Conservation (phyloP, 768 basidiomycete genomes). For the Psilocybe cyanescens region DNA sequence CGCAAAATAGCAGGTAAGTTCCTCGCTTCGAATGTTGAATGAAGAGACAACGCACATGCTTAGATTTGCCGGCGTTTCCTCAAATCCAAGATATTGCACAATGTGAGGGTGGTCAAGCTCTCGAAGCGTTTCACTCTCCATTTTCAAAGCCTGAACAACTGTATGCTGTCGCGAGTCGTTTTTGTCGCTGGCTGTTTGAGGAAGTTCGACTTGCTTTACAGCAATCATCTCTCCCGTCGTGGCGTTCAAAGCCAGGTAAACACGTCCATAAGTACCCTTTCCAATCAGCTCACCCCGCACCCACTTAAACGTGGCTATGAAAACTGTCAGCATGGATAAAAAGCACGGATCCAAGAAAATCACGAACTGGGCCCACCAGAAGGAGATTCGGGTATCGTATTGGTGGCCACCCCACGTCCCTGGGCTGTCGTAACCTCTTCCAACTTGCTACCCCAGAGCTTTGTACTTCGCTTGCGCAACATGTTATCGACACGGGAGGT, state of each 20-base stretch:
- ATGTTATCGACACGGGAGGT: slow-evolving; percentile 49
- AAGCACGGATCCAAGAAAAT: slow-evolving; percentile 6
- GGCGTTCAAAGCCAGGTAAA: slow-evolving; percentile 94
- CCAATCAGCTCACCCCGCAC: slow-evolving; percentile 97
- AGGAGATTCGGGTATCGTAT: slow-evolving; percentile 59
- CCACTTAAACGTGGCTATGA: slow-evolving; percentile 92
- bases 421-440: slow-evolving; percentile 91
- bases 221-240: slow-evolving; percentile 99
- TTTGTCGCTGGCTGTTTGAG: slow-evolving; percentile 89
- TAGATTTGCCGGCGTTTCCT: slow-evolving; percentile 84
- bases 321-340: slow-evolving; percentile 22
- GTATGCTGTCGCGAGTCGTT: slow-evolving; percentile 83
- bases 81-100: slow-evolving; percentile 95
- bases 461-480: slow-evolving; percentile 85
- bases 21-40: background rate
- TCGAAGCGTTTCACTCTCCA: slow-evolving; percentile 95
- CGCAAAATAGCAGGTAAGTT: background rate
- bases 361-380: slow-evolving; percentile 71
- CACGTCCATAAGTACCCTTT: slow-evolving; percentile 94
- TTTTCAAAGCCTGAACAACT: slow-evolving; percentile 89
- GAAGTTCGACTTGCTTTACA: slow-evolving; percentile 98
- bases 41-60: slow-evolving; percentile 75
- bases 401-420: slow-evolving; percentile 46
- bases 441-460: slow-evolving; percentile 91
- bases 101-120: slow-evolving; percentile 97